A percentile compares a stretch with the other conserved stretches of the same genome.
phyloP scores from a whole-genome alignment of 192 early-diverging fungal genomes.

The Dissophora ornata region DNA sequence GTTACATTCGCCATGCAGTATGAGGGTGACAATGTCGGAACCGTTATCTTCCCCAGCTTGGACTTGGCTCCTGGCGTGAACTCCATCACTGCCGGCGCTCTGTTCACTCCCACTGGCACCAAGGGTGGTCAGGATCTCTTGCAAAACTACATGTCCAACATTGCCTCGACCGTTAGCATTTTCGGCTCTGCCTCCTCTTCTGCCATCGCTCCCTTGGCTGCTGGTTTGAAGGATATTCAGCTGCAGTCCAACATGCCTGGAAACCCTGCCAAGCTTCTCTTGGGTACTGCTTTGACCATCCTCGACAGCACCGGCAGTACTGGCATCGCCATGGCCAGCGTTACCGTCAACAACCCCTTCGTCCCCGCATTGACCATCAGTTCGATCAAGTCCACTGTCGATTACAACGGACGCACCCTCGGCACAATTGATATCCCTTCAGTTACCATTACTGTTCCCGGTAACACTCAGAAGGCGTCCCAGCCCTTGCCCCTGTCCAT shows the following conservation, averaged over 20 bases:
- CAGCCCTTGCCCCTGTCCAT: conserved; percentile 55
- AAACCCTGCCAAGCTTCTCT: conserved; percentile 56
- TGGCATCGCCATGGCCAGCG: conserved; percentile 57
- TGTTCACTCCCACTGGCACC: conserved; percentile 61
- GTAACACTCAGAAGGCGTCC: conserved; percentile 50
- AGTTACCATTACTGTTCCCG: conserved; percentile 55
- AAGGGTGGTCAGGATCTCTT: conserved; percentile 59
- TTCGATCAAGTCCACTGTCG: conserved; percentile 59
- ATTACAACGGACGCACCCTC: conserved; percentile 54
- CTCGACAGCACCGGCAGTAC: conserved; percentile 54
- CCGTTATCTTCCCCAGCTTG: conserved; percentile 57
- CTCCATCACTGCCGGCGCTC: conserved; percentile 51
- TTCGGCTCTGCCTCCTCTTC: conserved; percentile 59
- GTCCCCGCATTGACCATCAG: conserved; percentile 59
- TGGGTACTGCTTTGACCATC: conserved; percentile 56
- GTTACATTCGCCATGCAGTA: conserved; percentile 62
- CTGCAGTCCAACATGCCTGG: conserved; percentile 62
- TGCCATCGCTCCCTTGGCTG: conserved; percentile 57
- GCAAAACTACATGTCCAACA: conserved; percentile 61
- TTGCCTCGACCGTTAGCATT: conserved; percentile 54
- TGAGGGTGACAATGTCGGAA: conserved; percentile 57
- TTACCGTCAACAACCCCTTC: conserved; percentile 69
- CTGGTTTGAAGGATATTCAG: conserved; percentile 56
- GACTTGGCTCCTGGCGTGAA: conserved; percentile 60
- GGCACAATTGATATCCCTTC: conserved; percentile 62